These are phyloP conservation scores for Sporothrix phasma DNA, from an alignment of 2,329 filamentous ascomycete species.

Conservation along the genomic window DNA sequence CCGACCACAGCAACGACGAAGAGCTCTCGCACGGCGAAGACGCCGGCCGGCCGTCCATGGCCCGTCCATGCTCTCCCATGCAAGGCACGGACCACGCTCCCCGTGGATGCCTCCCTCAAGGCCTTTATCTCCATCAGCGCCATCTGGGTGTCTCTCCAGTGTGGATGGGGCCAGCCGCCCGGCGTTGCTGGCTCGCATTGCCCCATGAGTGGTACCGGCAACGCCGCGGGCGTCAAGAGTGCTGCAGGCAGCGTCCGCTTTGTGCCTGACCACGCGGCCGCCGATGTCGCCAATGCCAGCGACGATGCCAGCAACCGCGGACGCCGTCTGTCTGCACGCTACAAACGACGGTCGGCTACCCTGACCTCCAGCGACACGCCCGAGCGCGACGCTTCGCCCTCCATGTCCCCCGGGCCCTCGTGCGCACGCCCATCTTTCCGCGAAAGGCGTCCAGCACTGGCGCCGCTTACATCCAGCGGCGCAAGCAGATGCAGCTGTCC, in stretches of 20 bases:
- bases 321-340: constrained; percentile 12
- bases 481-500: constrained; percentile 22
- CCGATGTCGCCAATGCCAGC: neutral
- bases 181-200: neutral
- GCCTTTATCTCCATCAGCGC: constrained; percentile 42
- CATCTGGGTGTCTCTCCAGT: constrained; percentile 40
- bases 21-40: constrained; percentile 7
- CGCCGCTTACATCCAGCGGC: constrained; percentile 36
- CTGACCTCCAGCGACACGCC: constrained; percentile 14
- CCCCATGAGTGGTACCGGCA: neutral
- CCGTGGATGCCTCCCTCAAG: constrained; percentile 36
- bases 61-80: constrained; percentile 7
- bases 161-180: constrained; percentile 27
- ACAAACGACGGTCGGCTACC: neutral
- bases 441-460: constrained; percentile 38
- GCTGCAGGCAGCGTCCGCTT: constrained; percentile 2
- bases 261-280: neutral
- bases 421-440: constrained; percentile 22
- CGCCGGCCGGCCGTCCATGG: neutral
- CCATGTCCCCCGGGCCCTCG: neutral
- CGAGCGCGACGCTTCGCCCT: constrained; percentile 12
- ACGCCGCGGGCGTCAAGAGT: neutral
- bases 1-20: constrained; percentile 20
- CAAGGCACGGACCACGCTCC: constrained; percentile 27
- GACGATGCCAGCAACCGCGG: neutral